Evolutionary conservation across 805 yeast genomes (phyloP).

Genomic region (Metschnikowia kunwiensis): DNA sequence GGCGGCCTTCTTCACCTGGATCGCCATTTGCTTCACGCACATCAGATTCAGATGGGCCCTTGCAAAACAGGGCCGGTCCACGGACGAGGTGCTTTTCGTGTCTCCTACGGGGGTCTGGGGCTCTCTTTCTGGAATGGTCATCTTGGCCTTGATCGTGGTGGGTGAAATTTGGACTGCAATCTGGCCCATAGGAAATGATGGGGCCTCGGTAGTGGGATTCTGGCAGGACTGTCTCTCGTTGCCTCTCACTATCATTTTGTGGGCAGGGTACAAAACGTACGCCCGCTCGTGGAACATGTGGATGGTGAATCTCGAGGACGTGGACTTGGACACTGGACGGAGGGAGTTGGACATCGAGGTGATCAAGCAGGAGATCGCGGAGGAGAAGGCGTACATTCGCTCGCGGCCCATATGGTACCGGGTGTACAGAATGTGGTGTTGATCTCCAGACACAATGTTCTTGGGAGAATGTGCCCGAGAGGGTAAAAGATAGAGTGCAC

Average conservation of each 20-base stretch:
- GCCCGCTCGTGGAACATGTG: conserved; percentile 28
- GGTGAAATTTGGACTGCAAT: conserved; percentile 41
- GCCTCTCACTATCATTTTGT: conserved; percentile 42
- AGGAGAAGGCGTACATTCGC: conserved; percentile 28
- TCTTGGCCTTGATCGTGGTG: conserved; percentile 32
- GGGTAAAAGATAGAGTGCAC: too few species aligned
- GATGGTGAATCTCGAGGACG: conserved; percentile 43
- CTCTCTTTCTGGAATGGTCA: conserved; percentile 30
- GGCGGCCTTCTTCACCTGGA: conserved; percentile 42
- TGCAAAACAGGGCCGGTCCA: conserved; percentile 29
- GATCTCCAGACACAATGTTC: neutral
- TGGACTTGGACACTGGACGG: conserved; percentile 64
- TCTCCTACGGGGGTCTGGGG: conserved; percentile 39
- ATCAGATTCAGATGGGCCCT: conserved; percentile 41
- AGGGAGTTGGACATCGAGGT: conserved; percentile 34
- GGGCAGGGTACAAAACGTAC: conserved; percentile 41
- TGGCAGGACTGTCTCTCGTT: conserved; percentile 48
- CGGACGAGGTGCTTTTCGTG: conserved; percentile 34
- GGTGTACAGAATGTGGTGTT: conserved; percentile 32
- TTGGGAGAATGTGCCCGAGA: too few species aligned
- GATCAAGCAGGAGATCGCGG: conserved; percentile 37
- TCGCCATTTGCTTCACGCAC: conserved; percentile 39
- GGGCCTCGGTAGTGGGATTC: conserved; percentile 32
- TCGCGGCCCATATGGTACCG: conserved; percentile 26
- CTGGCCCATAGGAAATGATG: conserved; percentile 32